Conservation (phyloP, 108 stramenopile species). For the Aurantiochytrium sp. region DNA sequence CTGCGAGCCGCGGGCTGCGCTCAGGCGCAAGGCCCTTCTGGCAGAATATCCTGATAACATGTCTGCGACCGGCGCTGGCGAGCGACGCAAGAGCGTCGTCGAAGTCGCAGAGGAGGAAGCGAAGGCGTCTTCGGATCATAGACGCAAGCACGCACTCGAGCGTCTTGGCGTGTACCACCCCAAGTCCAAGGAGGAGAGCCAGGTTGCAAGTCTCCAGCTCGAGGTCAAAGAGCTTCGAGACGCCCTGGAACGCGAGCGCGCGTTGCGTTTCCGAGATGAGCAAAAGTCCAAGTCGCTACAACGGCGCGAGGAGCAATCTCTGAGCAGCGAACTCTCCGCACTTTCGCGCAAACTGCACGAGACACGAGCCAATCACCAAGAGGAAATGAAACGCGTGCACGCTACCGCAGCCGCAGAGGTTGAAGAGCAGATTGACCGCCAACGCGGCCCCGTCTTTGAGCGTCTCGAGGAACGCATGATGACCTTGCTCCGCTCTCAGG, state of each 20-base stretch:
- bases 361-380: not conserved
- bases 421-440: not conserved
- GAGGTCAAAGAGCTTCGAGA: not conserved
- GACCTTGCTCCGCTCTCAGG: not conserved
- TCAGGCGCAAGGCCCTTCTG: too few relatives aligned
- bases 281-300: not conserved
- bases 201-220: not conserved
- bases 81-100: not conserved
- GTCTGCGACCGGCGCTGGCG: not conserved
- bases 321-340: not conserved
- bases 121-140: not conserved
- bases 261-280: not conserved
- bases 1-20: too few relatives aligned
- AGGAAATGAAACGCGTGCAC: not conserved
- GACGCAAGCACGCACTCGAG: not conserved
- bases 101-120: not conserved
- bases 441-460: not conserved
- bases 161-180: not conserved
- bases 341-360: conserved; percentile 14
- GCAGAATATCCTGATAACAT: not conserved
- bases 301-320: not conserved
- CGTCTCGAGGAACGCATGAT: not conserved
- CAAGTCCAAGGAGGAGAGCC: not conserved
- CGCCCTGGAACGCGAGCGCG: not conserved
- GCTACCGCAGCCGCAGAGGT: not conserved